Base-by-base conservation (phyloP, 2,329 filamentous ascomycete genomes). In the Rhinocladiella similis region DNA sequence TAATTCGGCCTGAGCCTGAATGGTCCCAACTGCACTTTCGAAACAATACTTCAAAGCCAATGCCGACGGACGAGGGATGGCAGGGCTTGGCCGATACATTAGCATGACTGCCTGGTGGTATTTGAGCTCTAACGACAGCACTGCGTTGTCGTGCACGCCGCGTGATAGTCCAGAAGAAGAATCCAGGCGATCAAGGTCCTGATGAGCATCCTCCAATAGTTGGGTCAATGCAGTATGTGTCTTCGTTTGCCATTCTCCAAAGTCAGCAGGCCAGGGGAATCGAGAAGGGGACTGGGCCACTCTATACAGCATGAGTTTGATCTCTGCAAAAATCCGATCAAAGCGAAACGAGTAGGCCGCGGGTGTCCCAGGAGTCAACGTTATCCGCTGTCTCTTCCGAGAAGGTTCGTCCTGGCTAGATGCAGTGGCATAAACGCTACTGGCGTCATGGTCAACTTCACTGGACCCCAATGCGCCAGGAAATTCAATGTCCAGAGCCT, bases 241-340 rank as follows among this genome's bases (percentile, higher is more conserved):
- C 22, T n/a, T 19, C 16, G 18, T 47, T 27, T 47, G 43, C 43
- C 43, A 47, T 20, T 47, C 22, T 47, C 18, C 18, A 47, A 47
- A 47, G 22, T 47, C 22, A 18, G 43, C 9, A 9, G 43, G 43
- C 43, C 43, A 47, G 19, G 43, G 43, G n/a, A 47, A 47, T 9
- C 43, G 43, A 19, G 43, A 47, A 19, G 43, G 43, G 3, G 43
- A 47, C 27, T 47, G 43, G 5, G 43, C 43, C 18, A 47, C 43
- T 27, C 43, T 47, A 18, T 47, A 27, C 16, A 47, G 43, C 43
- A 47, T 47, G 19, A 47, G 22, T 27, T 47, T 47, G 43, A 47
- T 47, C 43, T 47, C 43, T 6, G 19, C 43, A n/a, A 47, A 19
- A n/a, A 47, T 47, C 4, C 43, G 43, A 27, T 47, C 43, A n/a